phyloP scores from a whole-genome alignment of 345 rosid genomes.

The Eucalyptus grandis region DNA sequence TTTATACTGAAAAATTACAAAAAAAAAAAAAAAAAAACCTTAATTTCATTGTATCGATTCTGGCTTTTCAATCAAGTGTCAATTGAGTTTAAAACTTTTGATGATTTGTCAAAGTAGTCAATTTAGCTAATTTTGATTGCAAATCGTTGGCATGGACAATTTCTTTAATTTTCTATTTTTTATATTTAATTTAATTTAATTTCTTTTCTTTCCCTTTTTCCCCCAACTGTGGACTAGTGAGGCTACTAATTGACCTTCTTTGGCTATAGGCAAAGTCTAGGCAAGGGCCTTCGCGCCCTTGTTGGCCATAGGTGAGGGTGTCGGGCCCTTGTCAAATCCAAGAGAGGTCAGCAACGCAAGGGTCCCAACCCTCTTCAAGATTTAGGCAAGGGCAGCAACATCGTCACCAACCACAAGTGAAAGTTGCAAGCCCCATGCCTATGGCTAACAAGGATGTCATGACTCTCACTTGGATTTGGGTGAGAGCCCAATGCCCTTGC shows the following conservation, averaged over 20 bases:
- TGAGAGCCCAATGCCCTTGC: not conserved
- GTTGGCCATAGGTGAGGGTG: accelerated
- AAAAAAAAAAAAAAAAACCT: no score
- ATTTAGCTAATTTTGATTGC: accelerated
- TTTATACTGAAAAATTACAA: not conserved
- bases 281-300: not conserved
- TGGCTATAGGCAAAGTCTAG: accelerated
- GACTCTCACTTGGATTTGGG: not conserved
- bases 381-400: not conserved
- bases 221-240: not conserved
- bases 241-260: not conserved
- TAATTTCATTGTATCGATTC: no score
- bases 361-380: not conserved
- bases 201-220: no score
- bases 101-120: accelerated
- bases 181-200: accelerated
- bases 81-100: no score
- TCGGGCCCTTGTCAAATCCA: accelerated
- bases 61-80: accelerated
- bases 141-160: not conserved
- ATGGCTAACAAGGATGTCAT: not conserved
- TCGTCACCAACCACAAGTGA: not conserved
- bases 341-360: accelerated
- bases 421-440: accelerated
- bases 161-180: no score